Evolutionary conservation across 2,329 filamentous ascomycete species (phyloP).

Genomic region (Geosmithia flava): DNA sequence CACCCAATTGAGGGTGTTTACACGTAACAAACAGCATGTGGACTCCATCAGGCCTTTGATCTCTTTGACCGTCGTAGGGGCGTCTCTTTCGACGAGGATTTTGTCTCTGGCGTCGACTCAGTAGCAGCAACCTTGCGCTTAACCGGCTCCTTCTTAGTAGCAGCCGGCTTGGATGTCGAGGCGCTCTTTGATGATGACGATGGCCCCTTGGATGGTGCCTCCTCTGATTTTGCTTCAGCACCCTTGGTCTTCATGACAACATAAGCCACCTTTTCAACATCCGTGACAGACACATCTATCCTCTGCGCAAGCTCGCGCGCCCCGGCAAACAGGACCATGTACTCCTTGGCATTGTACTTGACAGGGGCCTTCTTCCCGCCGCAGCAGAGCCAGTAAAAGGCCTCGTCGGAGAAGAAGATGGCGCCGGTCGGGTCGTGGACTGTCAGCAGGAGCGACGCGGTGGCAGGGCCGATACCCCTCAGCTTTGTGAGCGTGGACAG

Average conservation of each 20-base stretch:
- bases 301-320: conserved; percentile 30
- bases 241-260: conserved; percentile 41
- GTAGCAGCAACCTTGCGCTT: conserved; percentile 4
- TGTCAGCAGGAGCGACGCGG: conserved; percentile 61
- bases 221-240: background rate
- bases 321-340: conserved; percentile 37
- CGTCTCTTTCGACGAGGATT: background rate
- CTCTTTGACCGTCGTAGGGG: conserved; percentile 5
- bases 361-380: conserved; percentile 36
- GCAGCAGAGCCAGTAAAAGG: conserved; percentile 59
- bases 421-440: conserved; percentile 45
- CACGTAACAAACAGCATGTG: conserved; percentile 23
- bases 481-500: conserved; percentile 45
- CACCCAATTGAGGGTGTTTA: conserved; percentile 13
- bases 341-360: conserved; percentile 62
- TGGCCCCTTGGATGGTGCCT: background rate
- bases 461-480: conserved; percentile 69
- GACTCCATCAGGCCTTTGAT: conserved; percentile 1
- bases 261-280: conserved; percentile 60
- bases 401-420: conserved; percentile 73
- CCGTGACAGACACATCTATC: conserved; percentile 42
- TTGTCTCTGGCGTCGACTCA: background rate
- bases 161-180: background rate
- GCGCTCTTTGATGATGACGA: background rate
- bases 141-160: background rate